Evolutionary conservation across 805 yeast species (phyloP).

Genomic region (Jamesozyma piceae): DNA sequence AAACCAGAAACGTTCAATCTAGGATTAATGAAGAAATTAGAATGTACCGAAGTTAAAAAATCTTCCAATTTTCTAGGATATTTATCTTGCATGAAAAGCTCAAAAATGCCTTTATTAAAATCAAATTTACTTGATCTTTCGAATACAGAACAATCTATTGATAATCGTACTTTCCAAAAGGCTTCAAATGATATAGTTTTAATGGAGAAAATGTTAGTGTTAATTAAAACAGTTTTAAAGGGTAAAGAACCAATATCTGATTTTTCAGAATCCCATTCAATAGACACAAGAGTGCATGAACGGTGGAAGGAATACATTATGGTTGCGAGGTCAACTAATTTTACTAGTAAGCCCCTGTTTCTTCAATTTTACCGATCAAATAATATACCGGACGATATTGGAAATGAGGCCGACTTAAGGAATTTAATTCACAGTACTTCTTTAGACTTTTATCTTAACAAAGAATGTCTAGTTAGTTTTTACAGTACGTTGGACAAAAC

Average conservation of each 20-base stretch:
- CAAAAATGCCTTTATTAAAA: neutral
- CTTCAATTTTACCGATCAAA: conserved; percentile 53
- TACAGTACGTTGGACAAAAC: conserved; percentile 67
- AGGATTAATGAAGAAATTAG: conserved; percentile 7
- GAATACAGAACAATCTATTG: neutral
- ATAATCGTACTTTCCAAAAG: neutral
- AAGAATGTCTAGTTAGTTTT: conserved; percentile 36
- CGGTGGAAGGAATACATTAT: conserved; percentile 76
- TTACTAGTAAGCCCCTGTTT: conserved; percentile 41
- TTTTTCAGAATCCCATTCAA: conserved; percentile 42
- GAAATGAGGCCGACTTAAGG: neutral
- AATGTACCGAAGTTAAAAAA: conserved; percentile 8
- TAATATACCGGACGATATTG: conserved; percentile 23
- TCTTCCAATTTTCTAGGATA: neutral
- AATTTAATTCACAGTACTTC: conserved; percentile 9
- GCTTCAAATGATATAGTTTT: conserved; percentile 53
- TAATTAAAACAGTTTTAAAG: conserved; percentile 37
- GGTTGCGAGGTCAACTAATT: conserved; percentile 57
- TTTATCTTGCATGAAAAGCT: neutral
- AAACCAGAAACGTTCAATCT: neutral
- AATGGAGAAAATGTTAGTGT: conserved; percentile 59
- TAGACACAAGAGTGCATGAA: conserved; percentile 49
- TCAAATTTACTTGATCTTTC: neutral
- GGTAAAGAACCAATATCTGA: conserved; percentile 25
- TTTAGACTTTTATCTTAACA: conserved; percentile 27